Evolutionary conservation across 148 eudicot species (phyloP), one percentile per base, ranked within the genome.

Genomic region (Rheum nobile): DNA sequence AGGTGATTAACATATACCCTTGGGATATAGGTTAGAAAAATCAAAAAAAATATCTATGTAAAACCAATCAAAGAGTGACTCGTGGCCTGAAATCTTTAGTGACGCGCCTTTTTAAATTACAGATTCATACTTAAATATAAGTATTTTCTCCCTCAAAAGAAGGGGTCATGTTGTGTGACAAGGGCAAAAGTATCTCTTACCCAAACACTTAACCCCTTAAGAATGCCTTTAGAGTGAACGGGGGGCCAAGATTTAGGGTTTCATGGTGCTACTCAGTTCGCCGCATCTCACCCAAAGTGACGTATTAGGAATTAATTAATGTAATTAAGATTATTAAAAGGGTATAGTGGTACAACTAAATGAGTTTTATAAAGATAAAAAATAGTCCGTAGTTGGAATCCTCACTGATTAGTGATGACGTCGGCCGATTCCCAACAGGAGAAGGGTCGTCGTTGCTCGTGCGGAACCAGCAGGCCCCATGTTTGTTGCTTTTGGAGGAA

Each of bases 391-490:
- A 57, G 67, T 57, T 57, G 67, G 67, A 57, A 57, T 57, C 67
- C 67, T 17, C 39, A 65, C 41, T 32, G 38, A 65, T 65, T 14
- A 32, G 38, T 65, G 70, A 65, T 65, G 70, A 65, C 70, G 70
- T 65, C 38, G 34, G 17, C 67, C 29, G 63, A 54, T 54, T 54
- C 63, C 29, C n/a, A n/a, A n/a, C n/a, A n/a, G n/a, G n/a, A n/a
- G n/a, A n/a, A n/a, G n/a, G n/a, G n/a, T n/a, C 67, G 67, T 59
- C 35, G 69, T 63, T 63, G 70, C 70, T 65, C 39, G 70, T 31
- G 70, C 70, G 41, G 70, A 65, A 37, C 70, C 70, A 65, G 70
- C 70, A 65, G 70, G 70, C n/a, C 70, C 70, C 70, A 65, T 22
- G 22, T 65, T 65, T 65, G 70, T 65, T 65, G 70, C 70, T 65